A percentile compares a stretch with the other conserved stretches of the same genome.
phyloP scores from a whole-genome alignment of 768 basidiomycete species.

The Pisolithus albus region DNA sequence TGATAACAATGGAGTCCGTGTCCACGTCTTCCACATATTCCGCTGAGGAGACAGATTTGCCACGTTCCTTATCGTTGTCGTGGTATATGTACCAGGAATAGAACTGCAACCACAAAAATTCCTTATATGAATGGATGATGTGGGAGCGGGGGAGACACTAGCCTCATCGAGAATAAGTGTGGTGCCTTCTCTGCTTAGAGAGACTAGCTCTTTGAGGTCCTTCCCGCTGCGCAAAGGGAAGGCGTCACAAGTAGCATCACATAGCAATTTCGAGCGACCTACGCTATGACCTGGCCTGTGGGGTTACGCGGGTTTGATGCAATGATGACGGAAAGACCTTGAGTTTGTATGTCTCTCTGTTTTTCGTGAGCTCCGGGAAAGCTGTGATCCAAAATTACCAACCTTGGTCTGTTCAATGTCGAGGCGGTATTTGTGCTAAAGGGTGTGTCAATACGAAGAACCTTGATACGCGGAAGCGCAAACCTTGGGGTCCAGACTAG shows the following conservation, averaged over 20 bases:
- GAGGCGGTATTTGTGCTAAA: slow-evolving; percentile 60
- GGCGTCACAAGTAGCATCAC: slow-evolving; percentile 4
- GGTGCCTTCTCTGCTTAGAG: slow-evolving; percentile 65
- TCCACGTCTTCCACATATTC: slow-evolving; percentile 84
- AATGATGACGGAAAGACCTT: slow-evolving; percentile 79
- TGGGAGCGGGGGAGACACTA: slow-evolving; percentile 1
- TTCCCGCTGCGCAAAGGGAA: slow-evolving; percentile 45
- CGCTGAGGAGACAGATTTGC: slow-evolving; percentile 76
- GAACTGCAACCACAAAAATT: slow-evolving; percentile 44
- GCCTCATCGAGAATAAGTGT: slow-evolving; percentile 86
- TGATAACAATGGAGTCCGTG: slow-evolving; percentile 73
- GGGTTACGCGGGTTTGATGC: slow-evolving; percentile 97
- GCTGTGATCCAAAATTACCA: slow-evolving; percentile 1
- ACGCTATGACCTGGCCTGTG: slow-evolving; percentile 84
- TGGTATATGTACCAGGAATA: slow-evolving; percentile 96
- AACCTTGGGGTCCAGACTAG: slow-evolving; percentile 43
- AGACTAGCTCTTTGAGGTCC: slow-evolving; percentile 75
- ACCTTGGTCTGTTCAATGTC: slow-evolving; percentile 78
- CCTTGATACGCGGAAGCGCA: slow-evolving; percentile 1
- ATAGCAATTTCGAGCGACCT: slow-evolving; percentile 8
- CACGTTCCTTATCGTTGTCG: slow-evolving; percentile 64
- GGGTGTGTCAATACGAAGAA: slow-evolving; percentile 6
- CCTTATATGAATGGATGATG: not conserved
- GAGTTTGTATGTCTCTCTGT: slow-evolving; percentile 72
- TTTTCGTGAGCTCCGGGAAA: not conserved